Percentiles rank a stretch among this genome's conserved stretches.
Evolutionary conservation across 805 yeast species (phyloP).

Genomic region (Candida chauliodis): DNA sequence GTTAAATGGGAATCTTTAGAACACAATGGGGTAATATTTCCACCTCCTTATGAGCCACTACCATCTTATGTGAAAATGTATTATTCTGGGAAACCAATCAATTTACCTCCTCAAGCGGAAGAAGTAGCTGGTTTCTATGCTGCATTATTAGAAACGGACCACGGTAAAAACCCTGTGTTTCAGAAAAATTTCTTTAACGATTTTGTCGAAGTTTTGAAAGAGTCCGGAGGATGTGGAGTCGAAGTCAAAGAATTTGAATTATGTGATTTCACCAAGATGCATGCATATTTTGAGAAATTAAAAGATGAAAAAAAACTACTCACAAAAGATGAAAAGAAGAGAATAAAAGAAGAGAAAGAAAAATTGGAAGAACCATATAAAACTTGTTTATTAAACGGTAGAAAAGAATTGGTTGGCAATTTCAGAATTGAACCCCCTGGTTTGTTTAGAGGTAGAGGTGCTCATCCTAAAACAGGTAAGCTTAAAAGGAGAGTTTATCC

Average conservation of each 20-base stretch:
- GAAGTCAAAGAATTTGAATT: conserved; percentile 59
- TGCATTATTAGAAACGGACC: conserved; percentile 84
- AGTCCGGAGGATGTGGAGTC: conserved; percentile 72
- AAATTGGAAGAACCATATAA: conserved; percentile 75
- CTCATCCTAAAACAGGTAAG: conserved; percentile 94
- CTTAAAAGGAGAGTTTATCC: conserved; percentile 82
- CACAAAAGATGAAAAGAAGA: conserved; percentile 72
- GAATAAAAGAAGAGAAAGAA: conserved; percentile 67
- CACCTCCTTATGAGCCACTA: conserved; percentile 85
- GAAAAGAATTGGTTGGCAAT: conserved; percentile 89
- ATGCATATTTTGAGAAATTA: conserved; percentile 61
- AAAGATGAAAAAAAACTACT: conserved; percentile 70
- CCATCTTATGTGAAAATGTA: conserved; percentile 73
- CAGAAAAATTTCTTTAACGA: conserved; percentile 85
- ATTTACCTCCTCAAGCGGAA: conserved; percentile 77
- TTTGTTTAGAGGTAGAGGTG: conserved; percentile 92
- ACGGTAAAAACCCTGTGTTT: conserved; percentile 81
- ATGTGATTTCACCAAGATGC: conserved; percentile 78
- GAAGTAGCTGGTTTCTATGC: conserved; percentile 96
- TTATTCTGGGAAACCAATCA: conserved; percentile 75
- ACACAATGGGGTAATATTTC: conserved; percentile 90
- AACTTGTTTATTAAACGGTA: conserved; percentile 77
- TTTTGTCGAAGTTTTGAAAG: conserved; percentile 64
- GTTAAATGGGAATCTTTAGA: conserved; percentile 83
- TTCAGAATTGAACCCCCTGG: conserved; percentile 97